These are phyloP conservation scores for Aspergillus sp. DNA, from an alignment of 2,329 filamentous ascomycete genomes.

Conservation along the genomic window DNA sequence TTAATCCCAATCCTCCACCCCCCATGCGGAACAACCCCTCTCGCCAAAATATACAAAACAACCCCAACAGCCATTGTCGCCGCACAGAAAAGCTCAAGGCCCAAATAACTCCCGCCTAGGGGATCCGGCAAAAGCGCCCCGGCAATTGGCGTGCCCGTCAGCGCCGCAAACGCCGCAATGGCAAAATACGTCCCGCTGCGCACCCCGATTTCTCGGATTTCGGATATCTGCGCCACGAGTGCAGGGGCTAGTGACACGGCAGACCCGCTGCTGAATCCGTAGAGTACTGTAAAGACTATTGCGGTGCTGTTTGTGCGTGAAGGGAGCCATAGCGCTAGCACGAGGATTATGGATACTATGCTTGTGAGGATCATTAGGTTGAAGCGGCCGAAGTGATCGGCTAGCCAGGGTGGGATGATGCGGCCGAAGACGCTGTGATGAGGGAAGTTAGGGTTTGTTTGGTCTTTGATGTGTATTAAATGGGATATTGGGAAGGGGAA, in stretches of 20 bases:
- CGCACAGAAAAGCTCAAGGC: slow-evolving; percentile 27
- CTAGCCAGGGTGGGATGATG: slow-evolving; percentile 54
- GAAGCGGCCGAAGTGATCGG: slow-evolving; percentile 48
- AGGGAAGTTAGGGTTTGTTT: neutral
- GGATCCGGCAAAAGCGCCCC: slow-evolving; percentile 28
- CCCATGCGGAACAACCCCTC: slow-evolving; percentile 20
- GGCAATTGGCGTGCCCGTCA: slow-evolving; percentile 48
- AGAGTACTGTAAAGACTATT: slow-evolving; percentile 65
- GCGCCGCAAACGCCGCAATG: slow-evolving; percentile 61
- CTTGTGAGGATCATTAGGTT: slow-evolving; percentile 19
- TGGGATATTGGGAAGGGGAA: neutral
- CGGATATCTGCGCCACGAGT: slow-evolving; percentile 68
- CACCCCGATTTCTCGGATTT: slow-evolving; percentile 68
- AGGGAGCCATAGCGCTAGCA: slow-evolving; percentile 56
- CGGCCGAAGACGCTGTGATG: slow-evolving; percentile 52
- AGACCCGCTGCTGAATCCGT: slow-evolving; percentile 68
- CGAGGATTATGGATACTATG: slow-evolving; percentile 7
- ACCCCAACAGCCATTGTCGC: slow-evolving; percentile 27
- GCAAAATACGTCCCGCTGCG: slow-evolving; percentile 66
- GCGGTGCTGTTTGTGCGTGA: slow-evolving; percentile 56
- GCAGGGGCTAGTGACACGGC: slow-evolving; percentile 63
- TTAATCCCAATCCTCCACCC: slow-evolving; percentile 23
- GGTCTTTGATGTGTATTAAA: neutral
- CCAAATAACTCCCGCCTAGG: slow-evolving; percentile 25
- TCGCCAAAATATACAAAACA: slow-evolving; percentile 24